These are phyloP conservation scores for Podospora bellae-mahoneyi DNA, from an alignment of 495 filamentous ascomycete genomes.

Conservation along the genomic window DNA sequence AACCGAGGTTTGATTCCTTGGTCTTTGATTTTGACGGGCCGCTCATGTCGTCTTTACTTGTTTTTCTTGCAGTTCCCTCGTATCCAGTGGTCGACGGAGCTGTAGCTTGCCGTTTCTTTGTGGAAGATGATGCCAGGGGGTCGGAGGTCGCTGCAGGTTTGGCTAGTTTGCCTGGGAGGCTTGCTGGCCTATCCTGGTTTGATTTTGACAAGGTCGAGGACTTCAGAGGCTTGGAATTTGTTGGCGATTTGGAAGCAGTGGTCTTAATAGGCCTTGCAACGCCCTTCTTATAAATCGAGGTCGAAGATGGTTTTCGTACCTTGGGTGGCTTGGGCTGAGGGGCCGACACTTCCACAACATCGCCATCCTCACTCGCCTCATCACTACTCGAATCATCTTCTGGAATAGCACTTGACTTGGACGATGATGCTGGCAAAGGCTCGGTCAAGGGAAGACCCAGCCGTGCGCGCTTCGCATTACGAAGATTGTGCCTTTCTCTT, in stretches of 20 bases:
- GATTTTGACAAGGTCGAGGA: not conserved
- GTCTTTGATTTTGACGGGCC: conserved; percentile 10
- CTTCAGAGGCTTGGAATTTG: not conserved
- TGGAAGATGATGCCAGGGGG: not conserved
- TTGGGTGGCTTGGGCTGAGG: not conserved
- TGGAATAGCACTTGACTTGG: not conserved
- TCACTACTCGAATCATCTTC: conserved; percentile 19
- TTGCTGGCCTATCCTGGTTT: conserved; percentile 5
- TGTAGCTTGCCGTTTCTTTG: conserved; percentile 10
- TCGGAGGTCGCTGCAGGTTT: not conserved
- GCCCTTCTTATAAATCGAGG: not conserved
- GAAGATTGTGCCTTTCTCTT: conserved; percentile 44
- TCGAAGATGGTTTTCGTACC: not conserved
- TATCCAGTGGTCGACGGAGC: conserved; percentile 26
- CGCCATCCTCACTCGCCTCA: conserved; percentile 23
- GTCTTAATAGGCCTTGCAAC: not conserved
- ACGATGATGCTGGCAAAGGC: conserved; percentile 14
- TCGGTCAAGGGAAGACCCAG: conserved; percentile 32
- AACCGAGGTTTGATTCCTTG: not conserved
- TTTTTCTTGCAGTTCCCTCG: conserved; percentile 31
- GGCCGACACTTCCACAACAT: not conserved
- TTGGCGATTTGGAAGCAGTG: not conserved
- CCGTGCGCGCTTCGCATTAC: conserved; percentile 45
- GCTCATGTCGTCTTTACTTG: conserved; percentile 1
- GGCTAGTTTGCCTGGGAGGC: not conserved